Evolutionary conservation across 192 early-diverging fungal genomes (phyloP).

Genomic region (Coemansia umbellata): DNA sequence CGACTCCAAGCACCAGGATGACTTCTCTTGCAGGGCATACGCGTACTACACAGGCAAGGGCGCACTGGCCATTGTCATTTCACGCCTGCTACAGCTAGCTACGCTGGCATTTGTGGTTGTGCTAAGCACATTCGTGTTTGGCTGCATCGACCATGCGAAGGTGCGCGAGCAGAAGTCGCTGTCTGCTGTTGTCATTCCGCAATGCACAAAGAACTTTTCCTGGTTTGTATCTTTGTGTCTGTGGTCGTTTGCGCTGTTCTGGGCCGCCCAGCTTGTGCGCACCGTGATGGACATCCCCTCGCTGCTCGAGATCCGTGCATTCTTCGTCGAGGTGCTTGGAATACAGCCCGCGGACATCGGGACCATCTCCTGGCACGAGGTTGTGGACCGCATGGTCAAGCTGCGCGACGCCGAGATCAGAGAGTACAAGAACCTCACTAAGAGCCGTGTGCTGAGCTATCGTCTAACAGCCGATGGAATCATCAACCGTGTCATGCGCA

Average conservation of each 20-base stretch:
- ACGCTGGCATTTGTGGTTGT: constrained; percentile 82
- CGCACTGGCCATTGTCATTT: constrained; percentile 74
- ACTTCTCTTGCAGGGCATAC: constrained; percentile 77
- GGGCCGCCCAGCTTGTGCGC: constrained; percentile 68
- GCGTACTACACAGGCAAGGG: constrained; percentile 89
- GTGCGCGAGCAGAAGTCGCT: constrained; percentile 68
- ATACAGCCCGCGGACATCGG: constrained; percentile 78
- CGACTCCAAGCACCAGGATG: constrained; percentile 81
- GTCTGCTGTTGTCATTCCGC: constrained; percentile 70
- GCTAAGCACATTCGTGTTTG: constrained; percentile 85
- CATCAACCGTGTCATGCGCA: constrained; percentile 92
- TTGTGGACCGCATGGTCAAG: constrained; percentile 69
- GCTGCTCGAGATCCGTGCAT: constrained; percentile 78
- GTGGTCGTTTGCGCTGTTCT: constrained; percentile 65
- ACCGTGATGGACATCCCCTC: constrained; percentile 66
- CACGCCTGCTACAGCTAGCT: constrained; percentile 73
- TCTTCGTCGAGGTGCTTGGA: constrained; percentile 75
- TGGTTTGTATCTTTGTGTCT: constrained; percentile 57
- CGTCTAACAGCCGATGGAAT: constrained; percentile 70
- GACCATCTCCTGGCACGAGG: constrained; percentile 82
- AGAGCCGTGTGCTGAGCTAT: constrained; percentile 48
- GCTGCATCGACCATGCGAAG: constrained; percentile 85
- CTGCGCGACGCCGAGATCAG: constrained; percentile 65
- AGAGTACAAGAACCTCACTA: constrained; percentile 47
- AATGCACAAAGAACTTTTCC: constrained; percentile 70